Base-by-base conservation (phyloP, 2,329 filamentous ascomycete genomes). In the Dactylellina drechsleri region DNA sequence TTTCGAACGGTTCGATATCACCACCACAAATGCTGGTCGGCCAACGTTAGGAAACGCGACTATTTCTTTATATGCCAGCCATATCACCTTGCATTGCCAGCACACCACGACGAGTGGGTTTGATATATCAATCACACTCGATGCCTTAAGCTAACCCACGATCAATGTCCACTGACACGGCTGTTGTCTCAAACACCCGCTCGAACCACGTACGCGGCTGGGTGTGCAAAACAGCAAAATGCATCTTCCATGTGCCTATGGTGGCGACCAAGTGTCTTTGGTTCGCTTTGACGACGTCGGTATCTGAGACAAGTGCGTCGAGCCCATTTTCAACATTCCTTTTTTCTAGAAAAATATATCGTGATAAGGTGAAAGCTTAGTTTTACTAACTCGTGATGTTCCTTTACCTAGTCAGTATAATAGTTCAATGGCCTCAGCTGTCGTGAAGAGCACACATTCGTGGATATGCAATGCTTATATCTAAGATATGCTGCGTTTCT, bases 71-170 rank as follows among this genome's bases (percentile, higher is more conserved):
- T 18, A 31, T 41, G 66, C 26, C 50, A 40, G 66, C 66, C 66
- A 70, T 70, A 70, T 70, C 66, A 70, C 50, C 50, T 23, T 70
- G 66, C 66, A 70, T 62, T 70, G 66, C 66, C 66, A 70, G 66
- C 66, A 60, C 66, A 70, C 59, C 26, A 31, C 65, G 16, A 50
- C 26, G 40, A 62, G 41, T 16, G 20, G 59, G 20, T 23, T 15
- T 2, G 12, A 12, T 23, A 61, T 18, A 31, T 40, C 20, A 6
- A 26, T 20, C 15, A 57, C 16, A 43, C 31, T 62, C 45, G 15
- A 54, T 31, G 28, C 36, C 23, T 61, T 28, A 23, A 23, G 23
- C 4, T 15, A 23, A 12, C 60, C 15, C 18, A 56, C 41, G 36
- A 74, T 61, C 49, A 28, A 74, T 74, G 70, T 62, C 70, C 62